Percentiles rank a stretch among this genome's conserved stretches.
Evolutionary conservation across 805 yeast species (phyloP).

Genomic region (Saturnispora galanensis): DNA sequence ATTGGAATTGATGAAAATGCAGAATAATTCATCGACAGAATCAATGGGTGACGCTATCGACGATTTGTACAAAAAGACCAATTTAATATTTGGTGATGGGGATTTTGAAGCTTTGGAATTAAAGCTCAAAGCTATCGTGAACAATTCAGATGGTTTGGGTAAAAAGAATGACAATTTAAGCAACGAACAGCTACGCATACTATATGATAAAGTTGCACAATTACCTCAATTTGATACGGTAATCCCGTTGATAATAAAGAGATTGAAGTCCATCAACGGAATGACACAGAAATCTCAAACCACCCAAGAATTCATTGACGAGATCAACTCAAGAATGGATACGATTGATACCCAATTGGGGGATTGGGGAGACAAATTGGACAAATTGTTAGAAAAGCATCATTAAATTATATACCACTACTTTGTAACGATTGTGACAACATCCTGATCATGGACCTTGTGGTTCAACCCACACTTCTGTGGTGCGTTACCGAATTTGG

Average conservation of each 20-base stretch:
- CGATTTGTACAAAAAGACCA: slow-evolving; percentile 19
- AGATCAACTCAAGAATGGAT: slow-evolving; percentile 19
- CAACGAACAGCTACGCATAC: slow-evolving; percentile 14
- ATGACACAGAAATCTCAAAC: slow-evolving; percentile 12
- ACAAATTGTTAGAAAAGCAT: neutral
- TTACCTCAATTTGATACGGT: slow-evolving; percentile 16
- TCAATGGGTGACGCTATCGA: slow-evolving; percentile 19
- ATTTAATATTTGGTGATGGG: slow-evolving; percentile 15
- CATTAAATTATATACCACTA: slow-evolving; percentile 22
- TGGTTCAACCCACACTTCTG: slow-evolving; percentile 92
- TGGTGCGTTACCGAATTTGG: slow-evolving; percentile 76
- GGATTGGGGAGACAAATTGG: slow-evolving; percentile 8
- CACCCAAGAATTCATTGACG: slow-evolving; percentile 13
- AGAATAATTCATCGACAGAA: neutral
- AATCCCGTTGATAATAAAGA: slow-evolving; percentile 12
- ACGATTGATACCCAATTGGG: slow-evolving; percentile 13
- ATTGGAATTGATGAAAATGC: neutral
- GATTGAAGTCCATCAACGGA: slow-evolving; percentile 17
- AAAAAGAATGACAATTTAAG: slow-evolving; percentile 11
- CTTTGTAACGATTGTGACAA: slow-evolving; percentile 82
- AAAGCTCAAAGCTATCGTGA: slow-evolving; percentile 10
- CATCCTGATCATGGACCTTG: slow-evolving; percentile 84
- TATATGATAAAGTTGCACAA: slow-evolving; percentile 16
- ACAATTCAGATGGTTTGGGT: slow-evolving; percentile 9
- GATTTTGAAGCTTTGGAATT: slow-evolving; percentile 12